Evolutionary conservation across 108 stramenopile genomes (phyloP), one percentile per base, ranked within the genome.

Genomic region (Aurantiochytrium sp.): DNA sequence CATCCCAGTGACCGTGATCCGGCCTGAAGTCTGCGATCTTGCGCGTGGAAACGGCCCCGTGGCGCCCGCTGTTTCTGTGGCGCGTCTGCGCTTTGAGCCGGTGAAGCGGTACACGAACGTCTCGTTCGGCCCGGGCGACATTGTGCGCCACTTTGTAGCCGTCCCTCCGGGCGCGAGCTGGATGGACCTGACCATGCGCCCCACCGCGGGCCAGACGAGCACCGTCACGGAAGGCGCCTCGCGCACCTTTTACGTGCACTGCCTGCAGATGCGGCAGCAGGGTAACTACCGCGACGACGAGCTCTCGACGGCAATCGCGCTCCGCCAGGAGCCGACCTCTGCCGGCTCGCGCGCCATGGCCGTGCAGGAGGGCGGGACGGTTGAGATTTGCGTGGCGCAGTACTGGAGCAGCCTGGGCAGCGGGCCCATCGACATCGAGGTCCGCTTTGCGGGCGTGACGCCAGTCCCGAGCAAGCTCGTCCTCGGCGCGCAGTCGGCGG

Each of bases 341-440:
- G 87, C 41, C 4, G 37, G 87, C 81, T 55, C 89, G 0, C 34
- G 89, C 41, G 42, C 85, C 86, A 86, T 92, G 59, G 52, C 87
- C 39, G 90, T 93, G 50, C 37, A 42, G 19, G 88, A 37, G 8
- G 89, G 87, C 48, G 87, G 69, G 0, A 88, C 88, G 4, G 88
- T 92, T 50, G 92, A 93, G 85, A 48, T 92, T 10, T 87, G 52
- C 37, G 52, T 93, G 52, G 92, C 89, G 12, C 92, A 92, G 69
- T 92, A 89, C 86, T 92, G 92, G 92, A 88, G 50, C 41, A 65
- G 88, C 8, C 88, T 91, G 86, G 92, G 92, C 30, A 48, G 27
- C 21, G 73, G 73, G 27, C 39, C 39, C 10, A 48, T 81, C n/a
- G 73, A 81, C 3, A 81, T 81, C 39, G 73, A 81, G 39, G 73